Conservation (phyloP, 768 basidiomycete genomes). For the Lactarius hatsudake region DNA sequence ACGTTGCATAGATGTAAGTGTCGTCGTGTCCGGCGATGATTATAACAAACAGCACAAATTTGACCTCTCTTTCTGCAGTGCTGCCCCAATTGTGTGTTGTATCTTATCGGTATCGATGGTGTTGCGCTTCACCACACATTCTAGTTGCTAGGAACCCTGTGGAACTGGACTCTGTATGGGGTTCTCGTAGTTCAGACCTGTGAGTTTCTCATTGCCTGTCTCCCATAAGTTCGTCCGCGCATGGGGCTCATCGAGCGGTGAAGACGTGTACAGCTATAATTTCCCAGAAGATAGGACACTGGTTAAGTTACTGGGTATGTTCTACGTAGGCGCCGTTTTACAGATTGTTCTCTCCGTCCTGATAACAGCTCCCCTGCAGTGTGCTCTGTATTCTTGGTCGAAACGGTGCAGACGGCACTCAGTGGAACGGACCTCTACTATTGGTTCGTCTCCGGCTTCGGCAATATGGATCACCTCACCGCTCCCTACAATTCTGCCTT, state of each 20-base stretch:
- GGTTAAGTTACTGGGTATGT: constrained; percentile 10
- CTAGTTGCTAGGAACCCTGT: constrained; percentile 7
- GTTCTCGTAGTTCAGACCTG: constrained; percentile 12
- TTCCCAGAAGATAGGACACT: neutral
- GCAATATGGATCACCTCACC: constrained; percentile 30
- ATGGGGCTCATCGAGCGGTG: neutral
- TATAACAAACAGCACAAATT: neutral
- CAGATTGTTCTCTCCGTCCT: neutral
- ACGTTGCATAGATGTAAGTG: constrained; percentile 3
- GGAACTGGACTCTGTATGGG: constrained; percentile 17
- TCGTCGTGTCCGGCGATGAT: neutral
- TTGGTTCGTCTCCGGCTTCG: constrained; percentile 35
- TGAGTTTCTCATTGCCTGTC: neutral
- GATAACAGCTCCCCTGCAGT: constrained; percentile 24
- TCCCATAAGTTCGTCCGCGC: neutral
- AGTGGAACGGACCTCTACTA: constrained; percentile 32
- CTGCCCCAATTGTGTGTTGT: neutral
- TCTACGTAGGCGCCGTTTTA: neutral
- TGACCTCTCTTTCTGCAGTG: neutral
- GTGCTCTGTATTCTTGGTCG: constrained; percentile 30
- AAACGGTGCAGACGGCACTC: constrained; percentile 32
- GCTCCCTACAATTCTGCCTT: constrained; percentile 28
- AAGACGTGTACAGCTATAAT: constrained; percentile 20
- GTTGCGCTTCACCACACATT: too few species aligned
- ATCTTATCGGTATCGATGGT: too few species aligned